Base-by-base conservation (phyloP, 2,329 filamentous ascomycete species). In the Penicillium digitatum region DNA sequence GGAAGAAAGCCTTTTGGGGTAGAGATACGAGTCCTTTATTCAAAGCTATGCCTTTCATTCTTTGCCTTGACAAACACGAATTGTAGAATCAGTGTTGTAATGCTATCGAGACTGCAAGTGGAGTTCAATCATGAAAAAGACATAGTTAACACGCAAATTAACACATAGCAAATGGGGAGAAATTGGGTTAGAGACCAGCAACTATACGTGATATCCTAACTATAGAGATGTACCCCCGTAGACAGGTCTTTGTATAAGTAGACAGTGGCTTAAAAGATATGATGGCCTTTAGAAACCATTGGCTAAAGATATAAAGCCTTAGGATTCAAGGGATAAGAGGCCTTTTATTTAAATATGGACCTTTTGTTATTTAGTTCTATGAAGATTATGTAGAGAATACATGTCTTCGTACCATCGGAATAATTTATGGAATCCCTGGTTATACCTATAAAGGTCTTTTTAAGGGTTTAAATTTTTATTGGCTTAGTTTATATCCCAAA, bases 221-320 rank as follows among this genome's bases (percentile, higher is more conserved):
- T n/a, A 3, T 26, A n/a, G 22, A 40, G 38, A 26, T 3, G 11
- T 40, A 10, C 14, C 1, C 2, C 3, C 16, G 1, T 16, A 40
- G 22, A 10, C n/a, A 18, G 3, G 1, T n/a, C n/a, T 35, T 3
- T 2, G 1, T n/a, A 35, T n/a, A 35, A 35, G 8, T 9, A 0
- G 16, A 4, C 3, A 35, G n/a, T n/a, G 16, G 7, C 8, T n/a
- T 9, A 3, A n/a, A 35, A n/a, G 34, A 18, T 35, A 35, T n/a
- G 18, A 18, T n/a, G 3, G n/a, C 9, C 14, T 8, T 18, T n/a
- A n/a, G 16, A 35, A 35, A 10, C 3, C 16, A 35, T n/a, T 18
- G 16, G 16, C 8, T n/a, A 35, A 35, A 18, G 32, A 3, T n/a
- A 35, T n/a, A 10, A 10, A 18, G 3, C 8, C 8, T 18, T 18